A percentile compares a stretch with the other conserved stretches of the same genome.
Evolutionary conservation across 495 filamentous ascomycete species (phyloP).

Genomic region (Penicillium manginii): DNA sequence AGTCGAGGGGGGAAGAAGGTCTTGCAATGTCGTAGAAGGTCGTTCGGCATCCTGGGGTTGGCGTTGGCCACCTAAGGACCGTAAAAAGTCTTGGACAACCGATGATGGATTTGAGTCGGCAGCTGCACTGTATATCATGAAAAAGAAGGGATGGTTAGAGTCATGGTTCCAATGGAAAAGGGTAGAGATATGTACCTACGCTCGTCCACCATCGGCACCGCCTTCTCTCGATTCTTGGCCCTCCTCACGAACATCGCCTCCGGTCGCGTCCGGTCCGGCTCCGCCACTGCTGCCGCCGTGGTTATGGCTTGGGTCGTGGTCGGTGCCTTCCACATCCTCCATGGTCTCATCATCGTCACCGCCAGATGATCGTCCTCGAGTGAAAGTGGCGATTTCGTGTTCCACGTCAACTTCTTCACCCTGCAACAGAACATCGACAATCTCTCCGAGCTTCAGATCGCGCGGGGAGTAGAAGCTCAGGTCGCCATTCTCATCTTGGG

Average conservation of each 20-base stretch:
- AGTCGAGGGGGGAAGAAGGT: constrained; percentile 75
- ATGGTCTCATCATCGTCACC: constrained; percentile 76
- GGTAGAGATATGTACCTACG: constrained; percentile 80
- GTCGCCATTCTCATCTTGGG: constrained; percentile 74
- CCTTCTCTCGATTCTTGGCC: constrained; percentile 86
- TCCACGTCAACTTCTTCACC: constrained; percentile 89
- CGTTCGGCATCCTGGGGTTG: constrained; percentile 57
- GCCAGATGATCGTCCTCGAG: constrained; percentile 47
- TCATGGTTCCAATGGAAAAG: constrained; percentile 5
- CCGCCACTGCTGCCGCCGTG: constrained; percentile 70
- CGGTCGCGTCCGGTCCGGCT: constrained; percentile 82
- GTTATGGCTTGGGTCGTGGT: constrained; percentile 59
- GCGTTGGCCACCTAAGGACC: constrained; percentile 67
- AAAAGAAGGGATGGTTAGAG: constrained; percentile 9
- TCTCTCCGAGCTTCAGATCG: constrained; percentile 78
- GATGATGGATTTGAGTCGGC: constrained; percentile 58
- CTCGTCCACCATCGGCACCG: constrained; percentile 94
- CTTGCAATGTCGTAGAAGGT: constrained; percentile 81
- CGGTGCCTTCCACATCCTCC: constrained; percentile 75
- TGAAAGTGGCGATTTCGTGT: constrained; percentile 69
- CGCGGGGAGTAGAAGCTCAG: constrained; percentile 77
- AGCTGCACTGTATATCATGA: constrained; percentile 38
- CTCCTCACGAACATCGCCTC: constrained; percentile 87
- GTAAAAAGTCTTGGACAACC: constrained; percentile 83
- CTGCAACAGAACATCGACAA: constrained; percentile 81